Conservation (phyloP, 2,329 filamentous ascomycete genomes). For the Pseudophaeomoniella oleicola region DNA sequence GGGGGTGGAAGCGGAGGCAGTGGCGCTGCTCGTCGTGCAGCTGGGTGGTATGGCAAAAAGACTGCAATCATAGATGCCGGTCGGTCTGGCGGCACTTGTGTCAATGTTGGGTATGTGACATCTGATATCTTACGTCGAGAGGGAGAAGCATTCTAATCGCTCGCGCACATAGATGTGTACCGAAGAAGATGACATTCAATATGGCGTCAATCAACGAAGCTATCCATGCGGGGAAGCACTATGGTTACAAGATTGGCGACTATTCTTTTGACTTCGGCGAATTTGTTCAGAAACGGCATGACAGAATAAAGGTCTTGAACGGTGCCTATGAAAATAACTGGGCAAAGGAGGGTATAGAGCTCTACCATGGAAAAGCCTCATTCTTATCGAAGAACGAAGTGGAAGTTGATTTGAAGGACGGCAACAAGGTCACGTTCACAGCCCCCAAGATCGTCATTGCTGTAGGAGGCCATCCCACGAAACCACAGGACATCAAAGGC, state of each 20-base stretch:
- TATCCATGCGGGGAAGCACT: constrained; percentile 29
- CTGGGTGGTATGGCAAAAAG: constrained; percentile 37
- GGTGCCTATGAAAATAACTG: constrained; percentile 35
- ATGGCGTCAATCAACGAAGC: constrained; percentile 33
- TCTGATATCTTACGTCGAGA: too few species aligned
- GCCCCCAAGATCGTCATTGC: constrained; percentile 34
- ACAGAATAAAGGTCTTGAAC: constrained; percentile 29
- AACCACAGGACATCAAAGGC: constrained; percentile 27
- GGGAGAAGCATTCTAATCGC: too few species aligned
- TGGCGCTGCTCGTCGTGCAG: constrained; percentile 32
- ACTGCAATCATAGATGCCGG: constrained; percentile 36
- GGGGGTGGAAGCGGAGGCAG: constrained; percentile 39
- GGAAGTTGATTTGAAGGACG: constrained; percentile 28
- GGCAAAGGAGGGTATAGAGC: constrained; percentile 33
- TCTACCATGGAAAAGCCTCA: constrained; percentile 32
- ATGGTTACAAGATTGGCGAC: constrained; percentile 32
- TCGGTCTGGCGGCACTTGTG: constrained; percentile 33
- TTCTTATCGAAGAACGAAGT: constrained; percentile 30
- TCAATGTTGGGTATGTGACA: constrained; percentile 37
- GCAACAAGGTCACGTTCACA: constrained; percentile 23
- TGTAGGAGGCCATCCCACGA: constrained; percentile 29
- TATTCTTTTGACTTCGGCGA: constrained; percentile 28
- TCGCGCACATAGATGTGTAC: constrained; percentile 27
- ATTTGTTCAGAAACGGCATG: constrained; percentile 34
- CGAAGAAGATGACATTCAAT: constrained; percentile 40